Evolutionary conservation across 495 filamentous ascomycete genomes (phyloP).

Genomic region (Penicillium flavigenum): DNA sequence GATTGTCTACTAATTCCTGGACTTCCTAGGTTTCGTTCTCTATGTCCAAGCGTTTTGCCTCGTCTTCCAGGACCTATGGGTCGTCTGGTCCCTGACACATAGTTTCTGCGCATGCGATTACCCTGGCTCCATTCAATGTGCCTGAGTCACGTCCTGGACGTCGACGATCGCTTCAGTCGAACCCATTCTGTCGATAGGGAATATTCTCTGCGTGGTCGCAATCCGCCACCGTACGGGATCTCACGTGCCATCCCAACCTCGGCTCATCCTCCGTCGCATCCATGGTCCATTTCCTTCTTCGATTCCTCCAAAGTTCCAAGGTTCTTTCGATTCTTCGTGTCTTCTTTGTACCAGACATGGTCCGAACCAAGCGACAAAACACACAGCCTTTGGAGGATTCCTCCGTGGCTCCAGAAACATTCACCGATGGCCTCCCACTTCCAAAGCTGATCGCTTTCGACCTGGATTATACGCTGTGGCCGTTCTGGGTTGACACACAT

Average conservation of each 20-base stretch:
- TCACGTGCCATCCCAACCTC: slow-evolving; percentile 4
- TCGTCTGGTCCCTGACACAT: too few species aligned
- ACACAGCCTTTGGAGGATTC: slow-evolving; percentile 40
- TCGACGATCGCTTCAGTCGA: not conserved
- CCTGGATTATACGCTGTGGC: slow-evolving; percentile 96
- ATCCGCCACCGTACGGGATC: not conserved
- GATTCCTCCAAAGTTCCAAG: not conserved
- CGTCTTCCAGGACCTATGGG: too few species aligned
- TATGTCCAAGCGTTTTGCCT: too few species aligned
- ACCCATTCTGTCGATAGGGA: too few species aligned
- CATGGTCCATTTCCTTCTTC: not conserved
- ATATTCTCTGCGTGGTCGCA: not conserved
- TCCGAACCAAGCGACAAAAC: slow-evolving; percentile 41
- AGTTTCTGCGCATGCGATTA: too few species aligned
- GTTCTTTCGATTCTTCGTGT: not conserved
- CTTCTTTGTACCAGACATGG: slow-evolving; percentile 22
- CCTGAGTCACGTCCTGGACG: not conserved
- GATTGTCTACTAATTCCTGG: not conserved
- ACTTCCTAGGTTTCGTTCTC: not conserved
- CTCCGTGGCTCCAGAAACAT: slow-evolving; percentile 54
- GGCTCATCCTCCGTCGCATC: not conserved
- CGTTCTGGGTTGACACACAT: slow-evolving; percentile 96
- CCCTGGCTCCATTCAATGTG: not conserved
- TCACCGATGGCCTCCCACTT: slow-evolving; percentile 75
- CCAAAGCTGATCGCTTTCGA: slow-evolving; percentile 90